phyloP scores from a whole-genome alignment of 495 filamentous ascomycete species.

The Neohortaea acidophila region DNA sequence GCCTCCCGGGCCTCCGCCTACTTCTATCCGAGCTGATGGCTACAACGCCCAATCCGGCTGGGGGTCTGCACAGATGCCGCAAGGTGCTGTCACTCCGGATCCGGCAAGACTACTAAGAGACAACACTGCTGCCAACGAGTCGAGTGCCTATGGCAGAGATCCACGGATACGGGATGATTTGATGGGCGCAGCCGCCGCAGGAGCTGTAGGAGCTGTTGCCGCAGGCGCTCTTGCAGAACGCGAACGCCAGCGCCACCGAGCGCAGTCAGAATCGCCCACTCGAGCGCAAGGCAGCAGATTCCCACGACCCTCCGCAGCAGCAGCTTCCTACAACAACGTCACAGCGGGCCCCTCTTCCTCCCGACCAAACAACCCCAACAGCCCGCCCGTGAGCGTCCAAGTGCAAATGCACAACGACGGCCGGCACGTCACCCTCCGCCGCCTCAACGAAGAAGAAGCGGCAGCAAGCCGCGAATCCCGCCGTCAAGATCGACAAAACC shows the following conservation, averaged over 20 bases:
- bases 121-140: constrained; percentile 1
- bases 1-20: constrained; percentile 28
- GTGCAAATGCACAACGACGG: constrained; percentile 68
- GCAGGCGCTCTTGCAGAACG: constrained; percentile 30
- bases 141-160: neutral
- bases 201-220: constrained; percentile 9
- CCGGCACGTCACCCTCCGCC: constrained; percentile 63
- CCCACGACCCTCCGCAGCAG: constrained; percentile 10
- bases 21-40: constrained; percentile 1
- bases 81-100: constrained; percentile 15
- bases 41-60: constrained; percentile 24
- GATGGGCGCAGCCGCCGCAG: constrained; percentile 5
- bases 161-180: neutral
- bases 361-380: constrained; percentile 21
- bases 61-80: constrained; percentile 12
- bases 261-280: constrained; percentile 20
- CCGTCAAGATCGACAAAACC: constrained; percentile 27
- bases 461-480: constrained; percentile 44
- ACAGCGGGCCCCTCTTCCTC: constrained; percentile 29
- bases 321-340: constrained; percentile 23
- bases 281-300: constrained; percentile 33
- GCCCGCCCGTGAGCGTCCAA: constrained; percentile 58
- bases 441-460: constrained; percentile 69
- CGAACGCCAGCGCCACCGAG: constrained; percentile 11
- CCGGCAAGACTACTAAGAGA: constrained; percentile 6